Evolutionary conservation across 2,329 filamentous ascomycete genomes (phyloP).

Genomic region (Aspergillus thermomutatus): DNA sequence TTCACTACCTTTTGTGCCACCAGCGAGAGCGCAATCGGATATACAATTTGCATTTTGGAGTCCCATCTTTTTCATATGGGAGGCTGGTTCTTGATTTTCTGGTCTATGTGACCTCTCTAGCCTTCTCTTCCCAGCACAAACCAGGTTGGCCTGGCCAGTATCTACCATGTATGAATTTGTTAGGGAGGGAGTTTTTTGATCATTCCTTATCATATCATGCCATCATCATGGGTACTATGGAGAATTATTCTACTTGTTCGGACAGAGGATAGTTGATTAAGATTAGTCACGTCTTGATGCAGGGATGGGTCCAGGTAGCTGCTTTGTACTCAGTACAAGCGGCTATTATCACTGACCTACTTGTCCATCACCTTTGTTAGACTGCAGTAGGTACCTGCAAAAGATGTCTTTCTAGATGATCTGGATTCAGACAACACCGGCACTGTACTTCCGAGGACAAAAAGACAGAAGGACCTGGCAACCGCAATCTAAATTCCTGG

Average conservation of each 20-base stretch:
- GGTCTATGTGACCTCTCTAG: too few species aligned
- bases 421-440: neutral
- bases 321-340: neutral
- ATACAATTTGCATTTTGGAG: conserved; percentile 6
- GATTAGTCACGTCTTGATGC: neutral
- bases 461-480: neutral
- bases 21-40: neutral
- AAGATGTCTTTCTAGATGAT: neutral
- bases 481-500: neutral
- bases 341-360: neutral
- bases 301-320: neutral
- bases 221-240: neutral
- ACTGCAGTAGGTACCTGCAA: neutral
- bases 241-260: too few species aligned
- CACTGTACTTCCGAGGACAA: neutral
- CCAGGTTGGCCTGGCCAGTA: neutral
- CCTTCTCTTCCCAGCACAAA: neutral
- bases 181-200: neutral
- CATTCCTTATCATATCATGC: neutral
- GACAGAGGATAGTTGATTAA: neutral
- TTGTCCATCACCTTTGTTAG: neutral
- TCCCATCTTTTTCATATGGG: neutral
- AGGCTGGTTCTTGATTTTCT: neutral
- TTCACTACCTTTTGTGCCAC: neutral
- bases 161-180: neutral